These are phyloP conservation scores for Lichtheimia hyalospora DNA, from an alignment of 371 early-diverging fungal genomes.

Conservation along the genomic window DNA sequence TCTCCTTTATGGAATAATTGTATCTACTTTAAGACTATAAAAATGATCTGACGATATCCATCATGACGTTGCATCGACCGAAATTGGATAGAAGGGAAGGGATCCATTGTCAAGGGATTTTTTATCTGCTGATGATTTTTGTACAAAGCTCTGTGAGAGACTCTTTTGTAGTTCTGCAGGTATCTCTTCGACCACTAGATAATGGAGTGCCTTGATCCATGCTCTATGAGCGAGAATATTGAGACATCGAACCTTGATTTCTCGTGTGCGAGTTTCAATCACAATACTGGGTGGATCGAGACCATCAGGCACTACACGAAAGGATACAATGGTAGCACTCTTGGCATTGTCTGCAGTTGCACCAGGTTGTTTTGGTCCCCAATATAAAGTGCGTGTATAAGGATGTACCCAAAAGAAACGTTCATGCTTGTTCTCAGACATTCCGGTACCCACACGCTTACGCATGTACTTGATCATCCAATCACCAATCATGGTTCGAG, in stretches of 20 bases:
- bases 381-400: slow-evolving; percentile 75
- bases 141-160: too few relatives aligned
- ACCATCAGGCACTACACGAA: slow-evolving; percentile 15
- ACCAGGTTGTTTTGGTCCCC: slow-evolving; percentile 72
- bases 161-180: too few relatives aligned
- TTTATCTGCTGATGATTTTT: too few relatives aligned
- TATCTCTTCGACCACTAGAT: not conserved
- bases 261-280: slow-evolving; percentile 13
- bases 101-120: too few relatives aligned
- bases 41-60: too few relatives aligned
- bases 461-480: slow-evolving; percentile 74
- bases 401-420: slow-evolving; percentile 86
- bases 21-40: too few relatives aligned
- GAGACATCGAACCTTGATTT: slow-evolving; percentile 19
- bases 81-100: too few relatives aligned
- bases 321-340: slow-evolving; percentile 32
- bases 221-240: slow-evolving; percentile 13
- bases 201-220: slow-evolving; percentile 17
- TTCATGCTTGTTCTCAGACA: slow-evolving; percentile 62
- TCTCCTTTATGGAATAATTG: too few relatives aligned
- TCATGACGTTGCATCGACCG: too few relatives aligned
- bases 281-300: slow-evolving; percentile 13
- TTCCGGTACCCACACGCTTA: slow-evolving; percentile 46
- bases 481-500: slow-evolving; percentile 80
- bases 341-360: slow-evolving; percentile 40